phyloP scores from a whole-genome alignment of 768 basidiomycete species.

The Hirschioporus abietinus region DNA sequence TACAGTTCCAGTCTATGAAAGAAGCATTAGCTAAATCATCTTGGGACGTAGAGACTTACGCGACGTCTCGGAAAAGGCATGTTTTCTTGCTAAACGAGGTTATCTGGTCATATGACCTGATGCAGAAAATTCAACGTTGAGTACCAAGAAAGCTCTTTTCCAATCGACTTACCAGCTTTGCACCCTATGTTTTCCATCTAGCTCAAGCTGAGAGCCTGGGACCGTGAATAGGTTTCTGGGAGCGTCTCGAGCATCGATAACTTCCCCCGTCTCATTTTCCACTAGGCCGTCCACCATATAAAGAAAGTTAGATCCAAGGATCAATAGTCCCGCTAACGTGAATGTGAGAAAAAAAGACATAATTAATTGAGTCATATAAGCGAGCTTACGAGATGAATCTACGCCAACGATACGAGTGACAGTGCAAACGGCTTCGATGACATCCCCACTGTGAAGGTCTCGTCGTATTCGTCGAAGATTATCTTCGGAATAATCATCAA shows the following conservation, averaged over 20 bases:
- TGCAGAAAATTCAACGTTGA: neutral
- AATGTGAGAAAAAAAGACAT: constrained; percentile 4
- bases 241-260: constrained; percentile 84
- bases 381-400: constrained; percentile 80
- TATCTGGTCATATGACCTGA: constrained; percentile 76
- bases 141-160: constrained; percentile 5
- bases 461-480: constrained; percentile 84
- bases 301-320: constrained; percentile 77
- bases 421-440: constrained; percentile 82
- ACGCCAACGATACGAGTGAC: constrained; percentile 87
- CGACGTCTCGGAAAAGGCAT: constrained; percentile 89
- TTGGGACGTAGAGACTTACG: constrained; percentile 41
- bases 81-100: constrained; percentile 73
- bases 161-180: constrained; percentile 62
- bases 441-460: constrained; percentile 83
- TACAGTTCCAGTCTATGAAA: constrained; percentile 75
- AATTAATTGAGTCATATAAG: neutral
- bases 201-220: constrained; percentile 76
- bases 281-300: constrained; percentile 91
- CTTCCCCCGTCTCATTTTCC: constrained; percentile 80
- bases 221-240: constrained; percentile 77
- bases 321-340: constrained; percentile 71
- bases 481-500: constrained; percentile 80
- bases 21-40: neutral
- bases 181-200: constrained; percentile 75